These are phyloP conservation scores for Hymenoscyphus fraxineus DNA, from an alignment of 2,329 filamentous ascomycete genomes.

Conservation along the genomic window DNA sequence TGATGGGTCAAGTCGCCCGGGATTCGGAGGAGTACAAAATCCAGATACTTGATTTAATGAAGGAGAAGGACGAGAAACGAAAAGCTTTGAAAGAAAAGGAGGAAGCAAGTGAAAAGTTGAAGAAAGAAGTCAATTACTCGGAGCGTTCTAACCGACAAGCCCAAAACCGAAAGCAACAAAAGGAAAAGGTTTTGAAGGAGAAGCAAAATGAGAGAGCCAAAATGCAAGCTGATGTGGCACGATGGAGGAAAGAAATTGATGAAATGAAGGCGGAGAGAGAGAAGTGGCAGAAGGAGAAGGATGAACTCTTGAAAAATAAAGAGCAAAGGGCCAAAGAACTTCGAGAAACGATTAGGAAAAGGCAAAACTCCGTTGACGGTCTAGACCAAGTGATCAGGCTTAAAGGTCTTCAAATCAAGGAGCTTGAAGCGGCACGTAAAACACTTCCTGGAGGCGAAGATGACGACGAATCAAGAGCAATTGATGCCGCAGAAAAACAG, in stretches of 20 bases:
- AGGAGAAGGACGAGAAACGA: slow-evolving; percentile 75
- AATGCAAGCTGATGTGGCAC: slow-evolving; percentile 64
- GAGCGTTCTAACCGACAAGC: slow-evolving; percentile 78
- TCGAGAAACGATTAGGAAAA: slow-evolving; percentile 51
- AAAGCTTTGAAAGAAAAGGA: slow-evolving; percentile 84
- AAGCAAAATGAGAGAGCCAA: slow-evolving; percentile 67
- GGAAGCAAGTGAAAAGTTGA: slow-evolving; percentile 79
- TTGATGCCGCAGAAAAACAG: slow-evolving; percentile 29
- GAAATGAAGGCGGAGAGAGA: slow-evolving; percentile 55
- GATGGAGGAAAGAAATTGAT: slow-evolving; percentile 62
- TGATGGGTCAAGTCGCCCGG: slow-evolving; percentile 64
- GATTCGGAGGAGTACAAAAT: slow-evolving; percentile 68
- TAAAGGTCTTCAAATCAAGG: slow-evolving; percentile 67
- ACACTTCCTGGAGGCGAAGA: slow-evolving; percentile 58
- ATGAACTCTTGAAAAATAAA: slow-evolving; percentile 47
- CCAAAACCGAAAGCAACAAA: slow-evolving; percentile 73
- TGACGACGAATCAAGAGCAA: slow-evolving; percentile 43
- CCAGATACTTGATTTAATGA: slow-evolving; percentile 64
- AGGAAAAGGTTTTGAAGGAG: slow-evolving; percentile 67
- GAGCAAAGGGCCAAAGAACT: slow-evolving; percentile 51
- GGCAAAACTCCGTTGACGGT: slow-evolving; percentile 53
- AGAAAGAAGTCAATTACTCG: slow-evolving; percentile 72
- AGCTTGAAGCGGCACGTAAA: slow-evolving; percentile 67
- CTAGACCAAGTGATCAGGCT: slow-evolving; percentile 72
- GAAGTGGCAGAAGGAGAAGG: slow-evolving; percentile 51